Conservation (phyloP, 2,329 filamentous ascomycete species). For the Diplodia mutila region DNA sequence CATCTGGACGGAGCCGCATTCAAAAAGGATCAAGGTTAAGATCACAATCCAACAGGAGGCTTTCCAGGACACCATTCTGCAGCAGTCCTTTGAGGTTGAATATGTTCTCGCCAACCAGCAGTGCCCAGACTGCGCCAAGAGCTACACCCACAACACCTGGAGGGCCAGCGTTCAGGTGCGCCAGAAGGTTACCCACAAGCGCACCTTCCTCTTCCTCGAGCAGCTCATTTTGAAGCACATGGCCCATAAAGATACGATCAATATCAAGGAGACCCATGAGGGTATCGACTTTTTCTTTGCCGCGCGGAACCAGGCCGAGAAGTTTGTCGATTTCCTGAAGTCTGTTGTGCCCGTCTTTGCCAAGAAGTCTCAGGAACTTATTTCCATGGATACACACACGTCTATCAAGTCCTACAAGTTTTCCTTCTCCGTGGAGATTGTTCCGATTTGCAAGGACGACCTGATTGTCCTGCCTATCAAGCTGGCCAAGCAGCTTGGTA, state of each 20-base stretch:
- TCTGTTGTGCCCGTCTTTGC: conserved; percentile 77
- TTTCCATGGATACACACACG: conserved; percentile 91
- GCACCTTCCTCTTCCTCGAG: conserved; percentile 81
- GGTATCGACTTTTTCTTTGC: conserved; percentile 96
- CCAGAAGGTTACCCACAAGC: conserved; percentile 96
- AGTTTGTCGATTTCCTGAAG: conserved; percentile 86
- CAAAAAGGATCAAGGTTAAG: conserved; percentile 88
- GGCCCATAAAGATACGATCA: conserved; percentile 90
- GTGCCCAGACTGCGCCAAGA: conserved; percentile 93
- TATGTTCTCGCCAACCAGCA: conserved; percentile 91
- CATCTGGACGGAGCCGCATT: conserved; percentile 98
- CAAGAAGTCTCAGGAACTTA: conserved; percentile 90
- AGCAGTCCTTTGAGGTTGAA: conserved; percentile 94
- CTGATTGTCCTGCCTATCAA: conserved; percentile 91
- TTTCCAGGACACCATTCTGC: conserved; percentile 70
- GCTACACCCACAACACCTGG: conserved; percentile 96
- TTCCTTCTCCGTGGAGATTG: conserved; percentile 82
- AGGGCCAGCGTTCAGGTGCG: conserved; percentile 90
- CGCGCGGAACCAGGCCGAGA: conserved; percentile 86
- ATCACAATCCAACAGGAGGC: conserved; percentile 84
- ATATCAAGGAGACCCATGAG: conserved; percentile 96
- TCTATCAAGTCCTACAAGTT: conserved; percentile 94
- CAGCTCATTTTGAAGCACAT: conserved; percentile 94
- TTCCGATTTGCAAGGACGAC: conserved; percentile 97
- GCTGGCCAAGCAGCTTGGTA: conserved; percentile 82